Base-by-base conservation (phyloP, 2,329 filamentous ascomycete species). In the Alternaria sp. region DNA sequence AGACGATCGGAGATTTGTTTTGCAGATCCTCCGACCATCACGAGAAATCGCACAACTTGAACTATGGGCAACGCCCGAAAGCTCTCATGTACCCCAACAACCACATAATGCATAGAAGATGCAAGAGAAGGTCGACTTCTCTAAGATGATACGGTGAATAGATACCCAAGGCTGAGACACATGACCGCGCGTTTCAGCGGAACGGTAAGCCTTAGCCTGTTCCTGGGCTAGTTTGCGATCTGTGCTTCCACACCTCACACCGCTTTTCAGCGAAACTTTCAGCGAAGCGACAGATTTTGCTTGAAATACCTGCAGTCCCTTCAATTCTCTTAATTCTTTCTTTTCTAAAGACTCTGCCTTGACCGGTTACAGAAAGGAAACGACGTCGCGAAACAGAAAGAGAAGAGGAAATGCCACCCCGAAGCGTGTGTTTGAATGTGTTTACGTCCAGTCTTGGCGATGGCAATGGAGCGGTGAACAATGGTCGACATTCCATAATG, bases 401-500 rank as follows among this genome's bases (percentile, higher is more conserved):
- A 57, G 41, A 40, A 30, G 59, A 56, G 64, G 69, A 68, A 59
- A 77, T 78, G 75, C 75, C 75, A 50, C 73, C 75, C 53, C 71
- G 75, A 72, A 76, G 73, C 58, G 73, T 78, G 27, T 74, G 73
- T 54, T 64, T 77, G 65, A 78, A 78, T 73, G 75, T 78, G 25
- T 78, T 77, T 70, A 76, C 73, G 46, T 72, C 65, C 16, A 74
- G 71, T 63, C 65, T 72, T 67, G 66, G 73, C 69, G 69, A 72
- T 49, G 61, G 68, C 45, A 70, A 68, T 56, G 65, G 66, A 62
- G 64, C 68, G 67, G 70, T 74, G 65, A 74, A 62, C 55, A 72
- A 74, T 57, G 63, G 65, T 60, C 65, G 68, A 59, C 61, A 57
- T 46, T 60, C 58, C 32, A 61, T 59, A 36, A 60, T 59, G 62